phyloP scores from a whole-genome alignment of 371 early-diverging fungal genomes.

The Syncephalis plumigaleata region DNA sequence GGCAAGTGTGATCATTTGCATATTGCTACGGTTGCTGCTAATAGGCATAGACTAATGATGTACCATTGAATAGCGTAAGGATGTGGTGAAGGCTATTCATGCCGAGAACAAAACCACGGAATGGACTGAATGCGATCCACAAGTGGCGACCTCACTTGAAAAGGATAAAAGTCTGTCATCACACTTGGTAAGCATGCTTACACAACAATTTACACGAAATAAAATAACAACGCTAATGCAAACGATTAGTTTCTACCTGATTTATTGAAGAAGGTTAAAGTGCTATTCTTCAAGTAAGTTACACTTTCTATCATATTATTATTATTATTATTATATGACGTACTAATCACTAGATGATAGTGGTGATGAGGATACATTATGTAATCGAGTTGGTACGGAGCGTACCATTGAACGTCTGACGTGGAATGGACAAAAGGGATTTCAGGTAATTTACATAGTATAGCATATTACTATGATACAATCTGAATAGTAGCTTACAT shows the following conservation, averaged over 20 bases:
- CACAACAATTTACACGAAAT: not conserved
- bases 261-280: not conserved
- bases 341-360: constrained; percentile 14
- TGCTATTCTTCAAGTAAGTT: not conserved
- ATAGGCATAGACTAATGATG: not conserved
- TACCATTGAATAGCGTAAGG: constrained; percentile 17
- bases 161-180: constrained; percentile 28
- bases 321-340: not conserved
- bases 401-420: constrained; percentile 44
- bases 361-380: constrained; percentile 69
- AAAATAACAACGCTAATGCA: not conserved
- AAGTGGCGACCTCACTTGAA: constrained; percentile 24
- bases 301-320: not conserved
- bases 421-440: constrained; percentile 56
- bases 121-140: constrained; percentile 48
- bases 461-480: not conserved
- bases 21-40: too few relatives aligned
- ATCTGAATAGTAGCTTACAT: not conserved
- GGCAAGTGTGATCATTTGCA: constrained; percentile 15
- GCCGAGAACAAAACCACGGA: constrained; percentile 18
- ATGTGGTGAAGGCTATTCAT: constrained; percentile 37
- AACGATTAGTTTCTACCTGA: not conserved
- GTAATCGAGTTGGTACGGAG: constrained; percentile 56
- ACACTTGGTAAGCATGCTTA: constrained; percentile 14
- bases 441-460: constrained; percentile 19